Conservation (phyloP, 2,329 filamentous ascomycete species). For the Fusarium sambucinum region DNA sequence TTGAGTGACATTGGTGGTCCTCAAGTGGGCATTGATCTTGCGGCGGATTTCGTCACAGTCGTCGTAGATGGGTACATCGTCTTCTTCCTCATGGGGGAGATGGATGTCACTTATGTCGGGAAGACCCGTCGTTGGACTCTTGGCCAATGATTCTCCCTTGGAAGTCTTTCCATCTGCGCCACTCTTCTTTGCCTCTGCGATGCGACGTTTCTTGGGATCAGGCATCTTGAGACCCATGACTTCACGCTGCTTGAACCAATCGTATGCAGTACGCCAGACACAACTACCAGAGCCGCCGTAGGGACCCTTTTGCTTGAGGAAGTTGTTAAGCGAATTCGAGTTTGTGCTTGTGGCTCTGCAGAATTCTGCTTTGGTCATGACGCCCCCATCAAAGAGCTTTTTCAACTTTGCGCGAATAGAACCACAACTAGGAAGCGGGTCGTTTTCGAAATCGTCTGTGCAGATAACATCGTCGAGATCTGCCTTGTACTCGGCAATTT, state of each 20-base stretch:
- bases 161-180: not conserved
- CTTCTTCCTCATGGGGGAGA: slow-evolving; percentile 6
- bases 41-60: slow-evolving; percentile 15
- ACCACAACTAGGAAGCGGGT: not conserved
- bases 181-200: not conserved
- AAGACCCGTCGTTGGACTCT: not conserved
- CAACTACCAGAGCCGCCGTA: slow-evolving; percentile 1
- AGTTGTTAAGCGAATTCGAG: slow-evolving; percentile 11
- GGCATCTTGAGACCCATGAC: slow-evolving; percentile 15
- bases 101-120: not conserved
- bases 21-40: slow-evolving; percentile 23
- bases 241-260: slow-evolving; percentile 18
- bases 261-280: slow-evolving; percentile 12
- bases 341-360: slow-evolving; percentile 5
- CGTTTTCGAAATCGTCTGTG: not conserved
- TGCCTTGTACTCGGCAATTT: slow-evolving; percentile 10
- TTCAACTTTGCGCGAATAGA: slow-evolving; percentile 12
- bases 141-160: not conserved
- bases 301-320: slow-evolving; percentile 2
- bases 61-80: slow-evolving; percentile 2
- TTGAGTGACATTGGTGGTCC: not conserved
- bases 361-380: slow-evolving; percentile 8
- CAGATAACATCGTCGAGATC: not conserved
- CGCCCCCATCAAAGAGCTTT: slow-evolving; percentile 8
- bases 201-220: slow-evolving; percentile 3